Percentiles rank a stretch among this genome's conserved stretches.
Evolutionary conservation across 2,329 filamentous ascomycete species (phyloP).

Genomic region (Penicillium occitanis): DNA sequence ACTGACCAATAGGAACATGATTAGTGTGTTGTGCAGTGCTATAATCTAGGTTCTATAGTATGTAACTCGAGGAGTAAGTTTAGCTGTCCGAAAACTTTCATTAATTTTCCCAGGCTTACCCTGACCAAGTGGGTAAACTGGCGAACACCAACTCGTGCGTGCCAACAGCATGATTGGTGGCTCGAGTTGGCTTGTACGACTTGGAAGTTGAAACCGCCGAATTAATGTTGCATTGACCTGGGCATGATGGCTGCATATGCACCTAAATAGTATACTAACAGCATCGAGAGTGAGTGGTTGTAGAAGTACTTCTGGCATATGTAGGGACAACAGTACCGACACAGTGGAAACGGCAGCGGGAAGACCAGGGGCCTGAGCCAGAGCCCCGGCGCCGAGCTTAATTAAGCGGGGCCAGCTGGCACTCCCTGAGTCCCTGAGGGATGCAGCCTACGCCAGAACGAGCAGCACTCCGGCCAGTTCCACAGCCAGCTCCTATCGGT

Average conservation of each 20-base stretch:
- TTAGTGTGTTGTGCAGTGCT: background rate
- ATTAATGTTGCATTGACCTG: background rate
- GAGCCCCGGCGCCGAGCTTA: conserved; percentile 1
- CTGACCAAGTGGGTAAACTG: conserved; percentile 1
- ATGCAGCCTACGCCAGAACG: background rate
- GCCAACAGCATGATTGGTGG: background rate
- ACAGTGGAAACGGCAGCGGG: conserved; percentile 9
- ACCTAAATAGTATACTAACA: background rate
- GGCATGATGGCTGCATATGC: background rate
- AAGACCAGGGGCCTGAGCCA: background rate
- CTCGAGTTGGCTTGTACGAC: background rate
- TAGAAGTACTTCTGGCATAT: background rate
- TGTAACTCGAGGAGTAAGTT: background rate
- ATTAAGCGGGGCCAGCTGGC: background rate
- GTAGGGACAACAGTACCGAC: background rate
- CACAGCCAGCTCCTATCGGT: background rate
- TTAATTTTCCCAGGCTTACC: background rate
- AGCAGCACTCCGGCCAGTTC: background rate
- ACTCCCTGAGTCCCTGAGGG: background rate
- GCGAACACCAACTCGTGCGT: background rate
- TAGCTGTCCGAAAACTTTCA: background rate
- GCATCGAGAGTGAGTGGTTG: background rate
- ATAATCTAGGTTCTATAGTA: background rate
- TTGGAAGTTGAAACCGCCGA: background rate
- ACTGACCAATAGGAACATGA: conserved; percentile 7